A percentile compares a stretch with the other conserved stretches of the same genome.
These are phyloP conservation scores for Anethum foeniculum DNA, from an alignment of 140 eudicot genomes.

Conservation along the genomic window DNA sequence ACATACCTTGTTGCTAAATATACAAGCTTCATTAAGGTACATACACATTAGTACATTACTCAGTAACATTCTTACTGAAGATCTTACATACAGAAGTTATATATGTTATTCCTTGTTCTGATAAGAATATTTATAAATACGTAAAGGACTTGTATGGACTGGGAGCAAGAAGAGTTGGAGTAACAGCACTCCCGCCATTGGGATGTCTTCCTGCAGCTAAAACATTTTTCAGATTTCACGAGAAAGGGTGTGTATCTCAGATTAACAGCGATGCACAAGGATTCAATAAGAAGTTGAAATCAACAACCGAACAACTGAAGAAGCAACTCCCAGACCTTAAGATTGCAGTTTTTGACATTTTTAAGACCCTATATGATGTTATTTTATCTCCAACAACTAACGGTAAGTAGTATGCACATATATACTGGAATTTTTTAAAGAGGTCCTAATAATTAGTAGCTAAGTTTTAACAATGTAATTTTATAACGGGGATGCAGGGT, in stretches of 20 bases:
- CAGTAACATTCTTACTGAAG: neutral
- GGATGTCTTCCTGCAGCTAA: slow-evolving; percentile 71
- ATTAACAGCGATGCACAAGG: slow-evolving; percentile 71
- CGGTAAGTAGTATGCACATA: slow-evolving; percentile 26
- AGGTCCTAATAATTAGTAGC: neutral
- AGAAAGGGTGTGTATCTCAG: slow-evolving; percentile 60
- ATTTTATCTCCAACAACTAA: slow-evolving; percentile 43
- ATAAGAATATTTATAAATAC: neutral
- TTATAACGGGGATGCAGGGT: slow-evolving; percentile 34
- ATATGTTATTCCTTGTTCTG: neutral
- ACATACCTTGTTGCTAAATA: slow-evolving; percentile 56
- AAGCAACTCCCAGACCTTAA: slow-evolving; percentile 61
- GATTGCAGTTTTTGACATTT: slow-evolving; percentile 66
- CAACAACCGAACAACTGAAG: slow-evolving; percentile 53
- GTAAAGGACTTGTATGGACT: slow-evolving; percentile 53
- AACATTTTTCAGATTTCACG: slow-evolving; percentile 62
- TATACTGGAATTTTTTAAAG: neutral
- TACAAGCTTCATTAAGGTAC: slow-evolving; percentile 52
- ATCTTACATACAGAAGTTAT: too few species aligned
- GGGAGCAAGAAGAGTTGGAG: slow-evolving; percentile 94
- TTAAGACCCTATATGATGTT: slow-evolving; percentile 60
- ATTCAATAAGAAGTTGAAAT: slow-evolving; percentile 69
- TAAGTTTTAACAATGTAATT: neutral
- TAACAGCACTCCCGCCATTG: slow-evolving; percentile 82
- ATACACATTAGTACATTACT: neutral